Conservation (phyloP, 371 early-diverging fungal genomes). For the Mortierella sp. region DNA sequence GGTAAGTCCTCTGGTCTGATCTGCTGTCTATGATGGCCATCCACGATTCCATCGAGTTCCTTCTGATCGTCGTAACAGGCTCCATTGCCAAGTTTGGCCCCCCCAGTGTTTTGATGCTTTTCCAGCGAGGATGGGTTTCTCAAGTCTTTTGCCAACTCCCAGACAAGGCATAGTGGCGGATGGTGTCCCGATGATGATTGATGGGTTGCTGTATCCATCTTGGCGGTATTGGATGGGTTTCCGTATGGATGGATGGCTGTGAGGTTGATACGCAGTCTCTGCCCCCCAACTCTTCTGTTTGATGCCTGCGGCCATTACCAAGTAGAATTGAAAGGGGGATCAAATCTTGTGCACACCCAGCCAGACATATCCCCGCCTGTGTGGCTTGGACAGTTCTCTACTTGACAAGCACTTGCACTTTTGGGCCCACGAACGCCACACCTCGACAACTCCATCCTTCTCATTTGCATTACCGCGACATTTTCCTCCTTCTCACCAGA, state of each 20-base stretch:
- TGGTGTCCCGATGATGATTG: constrained; percentile 4
- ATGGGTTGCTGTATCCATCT: background rate
- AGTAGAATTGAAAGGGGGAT: constrained; percentile 47
- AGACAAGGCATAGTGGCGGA: background rate
- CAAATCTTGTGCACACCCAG: background rate
- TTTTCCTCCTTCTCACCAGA: background rate
- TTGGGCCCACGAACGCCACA: background rate
- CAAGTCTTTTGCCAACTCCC: background rate
- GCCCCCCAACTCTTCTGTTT: background rate
- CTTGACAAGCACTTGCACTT: too few species aligned
- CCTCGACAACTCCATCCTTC: background rate
- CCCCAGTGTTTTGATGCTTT: too few species aligned
- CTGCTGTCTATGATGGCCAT: background rate
- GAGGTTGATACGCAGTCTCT: constrained; percentile 6
- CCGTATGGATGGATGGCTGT: constrained; percentile 3
- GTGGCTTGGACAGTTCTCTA: constrained; percentile 6
- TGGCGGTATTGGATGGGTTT: constrained; percentile 2
- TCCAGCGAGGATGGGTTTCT: background rate
- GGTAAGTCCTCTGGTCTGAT: background rate
- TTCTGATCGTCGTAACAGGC: background rate
- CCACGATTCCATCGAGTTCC: background rate
- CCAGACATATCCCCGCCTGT: background rate
- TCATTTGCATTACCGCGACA: too few species aligned
- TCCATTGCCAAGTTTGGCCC: too few species aligned
- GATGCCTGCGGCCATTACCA: constrained; percentile 24